Evolutionary conservation across 2,329 filamentous ascomycete species (phyloP), one percentile per base, ranked within the genome.

Genomic region (Neonectria faginata): DNA sequence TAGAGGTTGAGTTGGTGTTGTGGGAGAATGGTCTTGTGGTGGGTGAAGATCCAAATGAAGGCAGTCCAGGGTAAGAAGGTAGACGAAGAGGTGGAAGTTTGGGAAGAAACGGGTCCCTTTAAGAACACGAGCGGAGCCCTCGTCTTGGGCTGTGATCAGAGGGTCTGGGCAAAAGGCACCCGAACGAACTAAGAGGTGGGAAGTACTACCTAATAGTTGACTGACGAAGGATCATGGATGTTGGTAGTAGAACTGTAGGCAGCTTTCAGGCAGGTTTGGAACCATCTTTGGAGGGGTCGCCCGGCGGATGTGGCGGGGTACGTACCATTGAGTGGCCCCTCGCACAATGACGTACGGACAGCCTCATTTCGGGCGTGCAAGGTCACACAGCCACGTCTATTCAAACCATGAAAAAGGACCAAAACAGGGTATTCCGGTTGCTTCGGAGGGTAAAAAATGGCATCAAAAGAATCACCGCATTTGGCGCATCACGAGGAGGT

Each of bases 201-300:
- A 25, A 25, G 25, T 25, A 5, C 25, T 25, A 25, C 25, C 25
- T 25, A 50, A 51, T 36, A 51, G 29, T 29, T 51, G 11, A 36
- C 29, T 14, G n/a, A 20, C n/a, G 48, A 69, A 60, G 62, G 59
- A 68, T 71, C 62, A 68, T 71, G 64, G 59, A 62, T 60, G 31
- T 27, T 14, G 16, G 51, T 9, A 39, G 51, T 25, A 20, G 16
- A 31, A 12, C 18, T n/a, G 39, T 12, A 33, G 56, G 50, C 56
- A 63, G 48, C 22, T 57, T 16, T 54, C 47, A 57, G 45, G 56
- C 57, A 50, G 57, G 57, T 57, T 61, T 53, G 47, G 44, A 18
- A 20, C 16, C 60, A 41, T 48, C 31, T 29, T 51, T 58, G 22
- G 60, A 59, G 60, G 55, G 33, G 55, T 53, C 25, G 53, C 27